Base-by-base conservation (phyloP, 2,329 filamentous ascomycete genomes). In the Sclerotiophoma versabilis region DNA sequence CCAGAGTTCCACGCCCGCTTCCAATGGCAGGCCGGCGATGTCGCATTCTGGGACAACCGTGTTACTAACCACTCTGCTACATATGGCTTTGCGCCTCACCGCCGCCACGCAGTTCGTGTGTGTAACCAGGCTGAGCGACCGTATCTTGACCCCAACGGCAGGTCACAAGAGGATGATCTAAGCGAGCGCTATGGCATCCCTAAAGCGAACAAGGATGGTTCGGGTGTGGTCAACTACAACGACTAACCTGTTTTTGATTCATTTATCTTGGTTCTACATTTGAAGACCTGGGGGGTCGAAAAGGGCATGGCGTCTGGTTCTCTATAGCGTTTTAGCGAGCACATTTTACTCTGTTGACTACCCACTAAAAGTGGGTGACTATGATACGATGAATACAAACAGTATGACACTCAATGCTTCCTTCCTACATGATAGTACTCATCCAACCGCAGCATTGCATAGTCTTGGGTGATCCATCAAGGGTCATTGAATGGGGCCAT, bases 1-100 rank as follows among this genome's bases (percentile, higher is more conserved):
- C 87, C 88, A 34, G 89, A 92, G 71, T 79, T 88, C 54, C 88
- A 91, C 63, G 87, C 84, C 5, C 81, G 88, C 15, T 85, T 88
- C 65, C 80, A 83, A 60, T 89, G 87, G 87, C 79, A 81, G 36
- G 81, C 84, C 58, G 81, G 84, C 34, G 87, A 88, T 52, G 84
- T 90, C 1, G 86, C 86, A 0, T 81, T 90, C 53, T 90, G 87
- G 87, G 87, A 89, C 66, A 89, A 89, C 59, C 77, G 86, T 15
- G 75, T 81, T 30, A 80, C 78, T 76, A 84, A 83, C 49, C 83
- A 85, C 58, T 76, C 78, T 3, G 83, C 83, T 6, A 78, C 81
- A 0, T 85, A 84, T 60, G 83, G 83, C 7, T 85, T 85, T 59
- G 77, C 79, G 2, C 83, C 83, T 1, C 83, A 85, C 58, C 76